phyloP scores from a whole-genome alignment of 768 basidiomycete species.

The Lentinula aciculospora region DNA sequence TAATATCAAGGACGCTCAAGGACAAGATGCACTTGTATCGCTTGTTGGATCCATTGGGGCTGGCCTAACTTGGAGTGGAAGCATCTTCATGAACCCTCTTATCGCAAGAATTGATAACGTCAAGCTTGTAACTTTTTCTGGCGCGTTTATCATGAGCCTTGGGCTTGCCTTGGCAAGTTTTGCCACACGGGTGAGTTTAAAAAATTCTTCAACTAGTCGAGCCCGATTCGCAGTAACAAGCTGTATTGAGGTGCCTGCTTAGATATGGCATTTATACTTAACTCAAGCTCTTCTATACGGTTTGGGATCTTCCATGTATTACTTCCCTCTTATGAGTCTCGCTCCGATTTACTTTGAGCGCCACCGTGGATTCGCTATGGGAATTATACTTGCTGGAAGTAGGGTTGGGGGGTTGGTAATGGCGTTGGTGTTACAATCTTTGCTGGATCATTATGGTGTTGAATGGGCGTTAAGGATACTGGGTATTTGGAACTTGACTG shows the following conservation, averaged over 20 bases:
- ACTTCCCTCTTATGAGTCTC: slow-evolving; percentile 37
- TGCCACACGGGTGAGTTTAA: slow-evolving; percentile 25
- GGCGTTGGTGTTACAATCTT: slow-evolving; percentile 29
- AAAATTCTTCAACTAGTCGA: background rate
- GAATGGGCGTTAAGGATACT: slow-evolving; percentile 32
- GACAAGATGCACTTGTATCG: slow-evolving; percentile 33
- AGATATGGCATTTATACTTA: slow-evolving; percentile 39
- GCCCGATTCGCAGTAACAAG: too few relatives aligned
- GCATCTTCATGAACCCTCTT: slow-evolving; percentile 36
- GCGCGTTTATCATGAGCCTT: slow-evolving; percentile 34
- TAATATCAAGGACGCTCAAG: slow-evolving; percentile 27
- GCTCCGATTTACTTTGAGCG: slow-evolving; percentile 37
- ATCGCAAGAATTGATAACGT: slow-evolving; percentile 27
- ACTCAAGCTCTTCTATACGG: slow-evolving; percentile 38
- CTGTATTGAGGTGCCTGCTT: too few relatives aligned
- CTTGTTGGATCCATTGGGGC: slow-evolving; percentile 37
- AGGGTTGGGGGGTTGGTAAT: slow-evolving; percentile 40
- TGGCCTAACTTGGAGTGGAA: slow-evolving; percentile 41
- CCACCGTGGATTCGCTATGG: slow-evolving; percentile 41
- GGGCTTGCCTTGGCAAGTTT: slow-evolving; percentile 36
- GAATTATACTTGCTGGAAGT: slow-evolving; percentile 32
- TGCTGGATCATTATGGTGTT: slow-evolving; percentile 29
- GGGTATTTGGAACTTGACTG: slow-evolving; percentile 32
- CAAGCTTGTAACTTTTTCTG: slow-evolving; percentile 27
- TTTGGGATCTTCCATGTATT: slow-evolving; percentile 36